These are phyloP conservation scores for Mucor plumbeus DNA, from an alignment of 371 early-diverging fungal genomes.

Conservation along the genomic window DNA sequence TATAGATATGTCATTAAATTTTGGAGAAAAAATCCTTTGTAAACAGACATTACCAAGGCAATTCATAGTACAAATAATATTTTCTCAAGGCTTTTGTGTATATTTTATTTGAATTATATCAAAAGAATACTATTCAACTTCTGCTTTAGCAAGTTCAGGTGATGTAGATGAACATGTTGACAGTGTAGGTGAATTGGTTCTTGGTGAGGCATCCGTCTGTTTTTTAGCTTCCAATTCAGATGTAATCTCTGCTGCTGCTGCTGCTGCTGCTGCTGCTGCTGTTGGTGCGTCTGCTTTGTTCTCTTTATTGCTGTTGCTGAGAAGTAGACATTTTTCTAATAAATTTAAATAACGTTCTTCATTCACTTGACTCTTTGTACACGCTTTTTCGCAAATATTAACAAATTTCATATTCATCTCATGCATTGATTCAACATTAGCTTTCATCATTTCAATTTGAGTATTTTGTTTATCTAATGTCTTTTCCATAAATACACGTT, in stretches of 20 bases:
- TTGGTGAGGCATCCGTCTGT: too few relatives aligned
- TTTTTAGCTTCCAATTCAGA: too few relatives aligned
- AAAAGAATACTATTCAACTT: too few relatives aligned
- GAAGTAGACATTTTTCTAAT: conserved; percentile 6
- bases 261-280: background rate
- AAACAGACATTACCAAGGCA: too few relatives aligned
- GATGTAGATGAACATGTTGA: background rate
- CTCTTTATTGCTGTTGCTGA: background rate
- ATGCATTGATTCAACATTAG: conserved; percentile 5
- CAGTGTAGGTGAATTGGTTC: background rate
- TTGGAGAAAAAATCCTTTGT: too few relatives aligned
- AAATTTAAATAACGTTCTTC: conserved; percentile 15
- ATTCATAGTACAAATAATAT: too few relatives aligned
- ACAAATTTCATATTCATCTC: conserved; percentile 16
- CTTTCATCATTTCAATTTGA: conserved; percentile 10
- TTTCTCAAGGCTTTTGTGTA: too few relatives aligned
- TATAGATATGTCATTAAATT: too few relatives aligned
- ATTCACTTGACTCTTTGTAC: background rate
- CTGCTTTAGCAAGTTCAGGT: background rate
- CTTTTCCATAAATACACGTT: conserved; percentile 13
- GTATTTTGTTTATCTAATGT: conserved; percentile 2
- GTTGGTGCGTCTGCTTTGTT: background rate
- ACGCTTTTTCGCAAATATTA: conserved; percentile 8
- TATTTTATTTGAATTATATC: too few relatives aligned
- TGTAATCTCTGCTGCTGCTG: background rate